Conservation (phyloP, 1,139 yeast genomes). For the Zygoascus hellenicus region DNA sequence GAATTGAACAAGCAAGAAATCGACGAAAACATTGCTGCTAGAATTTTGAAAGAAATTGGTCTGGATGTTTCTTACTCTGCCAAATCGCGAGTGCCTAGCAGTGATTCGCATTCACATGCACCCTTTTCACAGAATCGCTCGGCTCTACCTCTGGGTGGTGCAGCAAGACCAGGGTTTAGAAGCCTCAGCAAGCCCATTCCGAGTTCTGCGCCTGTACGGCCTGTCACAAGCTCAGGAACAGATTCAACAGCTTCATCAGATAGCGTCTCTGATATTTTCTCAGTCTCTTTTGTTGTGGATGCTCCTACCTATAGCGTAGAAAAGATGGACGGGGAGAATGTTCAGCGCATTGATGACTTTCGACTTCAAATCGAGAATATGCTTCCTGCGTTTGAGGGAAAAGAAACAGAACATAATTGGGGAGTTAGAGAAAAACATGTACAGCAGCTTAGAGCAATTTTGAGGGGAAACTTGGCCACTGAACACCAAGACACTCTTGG, state of each 20-base stretch:
- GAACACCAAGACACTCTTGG: slow-evolving; percentile 44
- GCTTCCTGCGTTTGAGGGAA: slow-evolving; percentile 51
- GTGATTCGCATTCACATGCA: too few relatives aligned
- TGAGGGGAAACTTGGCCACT: slow-evolving; percentile 51
- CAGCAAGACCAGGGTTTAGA: background rate
- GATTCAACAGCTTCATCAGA: background rate
- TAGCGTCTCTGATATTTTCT: slow-evolving; percentile 10
- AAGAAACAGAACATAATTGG: slow-evolving; percentile 93
- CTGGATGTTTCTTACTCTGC: slow-evolving; percentile 12
- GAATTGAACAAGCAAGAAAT: slow-evolving; percentile 35
- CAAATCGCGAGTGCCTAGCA: background rate
- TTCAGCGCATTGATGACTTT: slow-evolving; percentile 34
- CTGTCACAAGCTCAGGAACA: background rate
- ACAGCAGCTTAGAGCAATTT: slow-evolving; percentile 48
- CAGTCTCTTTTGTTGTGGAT: slow-evolving; percentile 22
- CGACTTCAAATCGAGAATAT: slow-evolving; percentile 37
- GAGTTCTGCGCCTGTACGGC: slow-evolving; percentile 3
- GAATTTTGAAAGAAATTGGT: slow-evolving; percentile 18
- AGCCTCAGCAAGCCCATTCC: background rate
- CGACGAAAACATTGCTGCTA: slow-evolving; percentile 5
- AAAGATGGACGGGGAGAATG: slow-evolving; percentile 25
- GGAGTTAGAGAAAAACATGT: slow-evolving; percentile 59
- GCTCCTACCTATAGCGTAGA: slow-evolving; percentile 33
- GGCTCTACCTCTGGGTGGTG: background rate
- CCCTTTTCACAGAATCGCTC: background rate